Evolutionary conservation across 2,329 filamentous ascomycete genomes (phyloP).

Genomic region (Albophoma yamanashiensis): DNA sequence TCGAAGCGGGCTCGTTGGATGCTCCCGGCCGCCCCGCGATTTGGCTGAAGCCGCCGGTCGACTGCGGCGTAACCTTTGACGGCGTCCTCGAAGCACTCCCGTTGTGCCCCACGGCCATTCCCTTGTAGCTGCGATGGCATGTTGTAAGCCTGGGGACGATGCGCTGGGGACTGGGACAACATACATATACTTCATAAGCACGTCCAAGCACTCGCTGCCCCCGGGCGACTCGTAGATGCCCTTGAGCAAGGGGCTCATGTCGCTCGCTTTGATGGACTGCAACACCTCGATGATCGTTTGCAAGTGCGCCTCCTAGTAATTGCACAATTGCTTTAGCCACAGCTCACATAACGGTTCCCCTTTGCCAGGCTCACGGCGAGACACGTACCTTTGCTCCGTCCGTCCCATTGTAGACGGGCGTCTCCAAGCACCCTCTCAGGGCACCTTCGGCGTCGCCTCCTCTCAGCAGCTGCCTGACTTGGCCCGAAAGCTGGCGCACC

Average conservation of each 20-base stretch:
- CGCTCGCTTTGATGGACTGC: constrained; percentile 89
- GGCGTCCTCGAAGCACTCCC: constrained; percentile 32
- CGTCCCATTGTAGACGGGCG: constrained; percentile 60
- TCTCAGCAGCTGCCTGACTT: constrained; percentile 79
- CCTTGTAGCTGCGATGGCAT: constrained; percentile 60
- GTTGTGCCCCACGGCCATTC: constrained; percentile 52
- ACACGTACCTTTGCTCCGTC: constrained; percentile 42
- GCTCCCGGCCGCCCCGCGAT: constrained; percentile 44
- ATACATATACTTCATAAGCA: constrained; percentile 96
- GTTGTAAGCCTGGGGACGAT: neutral
- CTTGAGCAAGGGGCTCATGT: constrained; percentile 84
- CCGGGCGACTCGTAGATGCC: constrained; percentile 69
- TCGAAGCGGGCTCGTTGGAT: constrained; percentile 59
- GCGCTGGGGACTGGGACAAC: constrained; percentile 18
- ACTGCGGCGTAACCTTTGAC: constrained; percentile 53
- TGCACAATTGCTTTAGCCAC: neutral
- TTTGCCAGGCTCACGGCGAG: neutral
- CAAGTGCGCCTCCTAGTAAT: constrained; percentile 65
- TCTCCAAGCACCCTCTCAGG: constrained; percentile 73
- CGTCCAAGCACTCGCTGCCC: constrained; percentile 78
- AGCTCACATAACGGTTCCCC: neutral
- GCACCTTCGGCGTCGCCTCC: constrained; percentile 84
- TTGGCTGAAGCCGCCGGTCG: constrained; percentile 77
- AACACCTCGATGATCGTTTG: constrained; percentile 86
- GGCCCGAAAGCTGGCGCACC: constrained; percentile 64